phyloP scores from a whole-genome alignment of 495 filamentous ascomycete genomes.

The Tuber umbilicatum region DNA sequence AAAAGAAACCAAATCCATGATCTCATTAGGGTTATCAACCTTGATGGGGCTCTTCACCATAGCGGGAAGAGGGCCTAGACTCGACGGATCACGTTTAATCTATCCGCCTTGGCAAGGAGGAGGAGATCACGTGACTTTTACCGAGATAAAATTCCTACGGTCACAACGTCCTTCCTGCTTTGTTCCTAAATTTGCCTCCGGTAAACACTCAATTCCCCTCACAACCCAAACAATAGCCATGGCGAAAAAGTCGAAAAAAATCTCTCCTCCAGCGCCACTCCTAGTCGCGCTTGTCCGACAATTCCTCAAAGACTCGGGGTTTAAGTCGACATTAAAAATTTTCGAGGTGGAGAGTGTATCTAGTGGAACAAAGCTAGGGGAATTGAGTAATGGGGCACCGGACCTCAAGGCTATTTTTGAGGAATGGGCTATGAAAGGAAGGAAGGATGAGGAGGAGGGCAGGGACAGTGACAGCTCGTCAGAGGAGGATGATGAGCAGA shows the following conservation, averaged over 20 bases:
- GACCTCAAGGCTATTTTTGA: constrained; percentile 25
- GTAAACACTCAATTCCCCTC: background rate
- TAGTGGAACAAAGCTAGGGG: constrained; percentile 22
- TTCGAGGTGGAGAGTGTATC: constrained; percentile 23
- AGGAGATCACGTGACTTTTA: background rate
- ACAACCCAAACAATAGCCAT: constrained; percentile 9
- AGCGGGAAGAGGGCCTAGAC: background rate
- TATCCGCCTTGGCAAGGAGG: background rate
- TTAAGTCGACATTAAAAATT: constrained; percentile 31
- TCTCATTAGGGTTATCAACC: background rate
- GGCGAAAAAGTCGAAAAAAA: constrained; percentile 24
- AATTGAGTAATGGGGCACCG: constrained; percentile 16
- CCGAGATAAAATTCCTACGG: background rate
- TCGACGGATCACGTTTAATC: background rate
- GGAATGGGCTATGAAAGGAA: constrained; percentile 21
- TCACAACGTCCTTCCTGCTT: background rate
- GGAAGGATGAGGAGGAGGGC: constrained; percentile 9
- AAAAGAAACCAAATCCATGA: background rate
- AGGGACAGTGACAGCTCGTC: constrained; percentile 30
- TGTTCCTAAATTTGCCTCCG: background rate
- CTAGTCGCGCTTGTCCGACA: constrained; percentile 34
- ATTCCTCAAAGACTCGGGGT: constrained; percentile 36
- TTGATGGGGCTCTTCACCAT: background rate
- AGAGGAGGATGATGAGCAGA: constrained; percentile 34
- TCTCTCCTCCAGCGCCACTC: constrained; percentile 19